Evolutionary conservation across 192 early-diverging fungal genomes (phyloP).

Genomic region (Umbelopsis ramanniana): DNA sequence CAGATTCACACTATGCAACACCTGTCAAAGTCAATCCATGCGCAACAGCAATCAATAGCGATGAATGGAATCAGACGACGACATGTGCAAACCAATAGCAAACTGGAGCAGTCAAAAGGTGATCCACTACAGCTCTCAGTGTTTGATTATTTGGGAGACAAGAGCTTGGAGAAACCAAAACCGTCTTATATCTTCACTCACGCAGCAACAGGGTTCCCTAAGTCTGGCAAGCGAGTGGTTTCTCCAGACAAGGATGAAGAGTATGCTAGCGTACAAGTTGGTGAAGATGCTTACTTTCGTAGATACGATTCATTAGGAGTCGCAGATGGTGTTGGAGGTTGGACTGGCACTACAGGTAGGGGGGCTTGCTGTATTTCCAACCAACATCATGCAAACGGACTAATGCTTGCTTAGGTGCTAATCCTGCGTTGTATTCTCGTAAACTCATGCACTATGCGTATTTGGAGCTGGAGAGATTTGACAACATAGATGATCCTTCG

Average conservation of each 20-base stretch:
- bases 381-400: too few relatives aligned
- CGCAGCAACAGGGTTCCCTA: slow-evolving; percentile 58
- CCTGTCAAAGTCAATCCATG: neutral
- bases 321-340: slow-evolving; percentile 95
- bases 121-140: slow-evolving; percentile 10
- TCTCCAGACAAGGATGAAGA: slow-evolving; percentile 45
- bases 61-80: slow-evolving; percentile 1
- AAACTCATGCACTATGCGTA: slow-evolving; percentile 94
- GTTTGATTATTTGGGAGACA: slow-evolving; percentile 36
- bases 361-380: neutral
- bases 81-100: neutral
- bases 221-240: slow-evolving; percentile 35
- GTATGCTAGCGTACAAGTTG: slow-evolving; percentile 70
- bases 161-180: slow-evolving; percentile 33
- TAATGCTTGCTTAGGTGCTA: slow-evolving; percentile 61
- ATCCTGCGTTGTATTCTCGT: slow-evolving; percentile 89
- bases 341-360: slow-evolving; percentile 49
- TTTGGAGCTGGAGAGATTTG: slow-evolving; percentile 82
- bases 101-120: neutral
- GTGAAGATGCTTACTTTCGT: slow-evolving; percentile 93
- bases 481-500: slow-evolving; percentile 78
- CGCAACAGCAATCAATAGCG: slow-evolving; percentile 8
- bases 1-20: neutral
- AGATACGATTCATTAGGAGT: slow-evolving; percentile 88
- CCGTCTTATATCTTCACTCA: slow-evolving; percentile 49